A percentile compares a stretch with the other conserved stretches of the same genome.
Evolutionary conservation across 1,139 yeast genomes (phyloP).

Genomic region (Zygosaccharomyces sapae): DNA sequence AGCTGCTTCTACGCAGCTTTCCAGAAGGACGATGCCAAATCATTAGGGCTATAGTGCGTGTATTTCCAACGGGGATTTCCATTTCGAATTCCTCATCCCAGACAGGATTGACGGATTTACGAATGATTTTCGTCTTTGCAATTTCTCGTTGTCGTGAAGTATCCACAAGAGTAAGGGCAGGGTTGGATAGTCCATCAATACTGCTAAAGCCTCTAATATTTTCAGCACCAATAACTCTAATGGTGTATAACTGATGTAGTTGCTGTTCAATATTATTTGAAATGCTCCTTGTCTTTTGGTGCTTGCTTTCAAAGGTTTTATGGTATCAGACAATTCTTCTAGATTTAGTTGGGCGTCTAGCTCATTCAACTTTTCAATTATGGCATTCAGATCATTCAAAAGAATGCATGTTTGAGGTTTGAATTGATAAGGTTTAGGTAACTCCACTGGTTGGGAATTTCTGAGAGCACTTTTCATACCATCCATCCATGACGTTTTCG

Average conservation of each 20-base stretch:
- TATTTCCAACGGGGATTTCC: conserved; percentile 37
- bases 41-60: conserved; percentile 49
- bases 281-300: conserved; percentile 37
- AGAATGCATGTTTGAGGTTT: conserved; percentile 66
- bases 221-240: conserved; percentile 66
- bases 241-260: conserved; percentile 54
- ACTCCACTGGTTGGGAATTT: conserved; percentile 37
- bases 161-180: conserved; percentile 68
- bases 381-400: conserved; percentile 63
- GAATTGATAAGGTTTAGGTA: conserved; percentile 59
- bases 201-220: conserved; percentile 53
- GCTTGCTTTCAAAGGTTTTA: conserved; percentile 39
- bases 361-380: conserved; percentile 53
- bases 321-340: conserved; percentile 50
- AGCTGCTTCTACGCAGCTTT: conserved; percentile 40
- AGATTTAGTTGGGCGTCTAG: conserved; percentile 63
- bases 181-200: conserved; percentile 52
- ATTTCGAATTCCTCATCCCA: conserved; percentile 91
- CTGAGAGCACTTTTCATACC: conserved; percentile 46
- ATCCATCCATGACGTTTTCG: conserved; percentile 44
- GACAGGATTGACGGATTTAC: conserved; percentile 62
- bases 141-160: conserved; percentile 53
- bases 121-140: conserved; percentile 67
- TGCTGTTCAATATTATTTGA: conserved; percentile 20
- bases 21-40: conserved; percentile 67